Percentiles rank a stretch among this genome's conserved stretches.
These are phyloP conservation scores for Sclerotinia minor DNA, from an alignment of 2,329 filamentous ascomycete genomes.

Conservation along the genomic window DNA sequence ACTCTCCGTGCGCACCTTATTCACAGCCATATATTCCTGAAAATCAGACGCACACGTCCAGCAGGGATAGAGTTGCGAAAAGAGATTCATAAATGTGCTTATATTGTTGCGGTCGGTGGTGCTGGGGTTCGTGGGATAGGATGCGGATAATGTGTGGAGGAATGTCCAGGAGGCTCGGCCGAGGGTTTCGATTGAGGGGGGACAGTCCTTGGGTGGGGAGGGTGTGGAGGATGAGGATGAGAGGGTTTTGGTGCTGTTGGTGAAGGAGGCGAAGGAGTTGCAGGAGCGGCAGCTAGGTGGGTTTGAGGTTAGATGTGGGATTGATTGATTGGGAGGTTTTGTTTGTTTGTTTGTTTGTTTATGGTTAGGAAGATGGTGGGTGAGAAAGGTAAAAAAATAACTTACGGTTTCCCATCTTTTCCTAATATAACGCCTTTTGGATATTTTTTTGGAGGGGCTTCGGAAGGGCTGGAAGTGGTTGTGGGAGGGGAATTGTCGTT, in stretches of 20 bases:
- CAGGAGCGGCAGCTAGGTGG: slow-evolving; percentile 66
- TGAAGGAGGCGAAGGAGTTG: slow-evolving; percentile 61
- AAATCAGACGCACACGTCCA: slow-evolving; percentile 96
- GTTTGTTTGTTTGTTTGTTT: too few species aligned
- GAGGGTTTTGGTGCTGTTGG: slow-evolving; percentile 41
- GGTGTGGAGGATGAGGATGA: slow-evolving; percentile 41
- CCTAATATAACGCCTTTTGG: slow-evolving; percentile 74
- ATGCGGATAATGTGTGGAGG: slow-evolving; percentile 85
- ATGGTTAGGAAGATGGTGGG: too few species aligned
- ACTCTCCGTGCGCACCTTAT: slow-evolving; percentile 58
- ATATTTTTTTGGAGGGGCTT: slow-evolving; percentile 48
- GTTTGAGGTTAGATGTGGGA: background rate
- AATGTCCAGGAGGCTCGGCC: slow-evolving; percentile 92
- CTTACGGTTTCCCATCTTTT: slow-evolving; percentile 83
- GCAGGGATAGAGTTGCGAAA: slow-evolving; percentile 89
- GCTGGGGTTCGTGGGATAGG: slow-evolving; percentile 66
- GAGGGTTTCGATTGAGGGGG: slow-evolving; percentile 83
- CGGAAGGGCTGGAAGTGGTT: slow-evolving; percentile 12
- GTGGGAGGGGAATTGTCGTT: slow-evolving; percentile 22
- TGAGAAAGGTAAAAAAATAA: slow-evolving; percentile 24
- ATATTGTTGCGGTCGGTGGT: slow-evolving; percentile 72
- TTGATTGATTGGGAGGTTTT: background rate
- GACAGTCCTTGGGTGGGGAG: slow-evolving; percentile 73
- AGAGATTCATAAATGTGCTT: slow-evolving; percentile 72
- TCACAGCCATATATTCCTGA: slow-evolving; percentile 67